Percentiles rank a stretch among this genome's conserved stretches.
Conservation (phyloP, 768 basidiomycete genomes). For the Lactarius sp. region DNA sequence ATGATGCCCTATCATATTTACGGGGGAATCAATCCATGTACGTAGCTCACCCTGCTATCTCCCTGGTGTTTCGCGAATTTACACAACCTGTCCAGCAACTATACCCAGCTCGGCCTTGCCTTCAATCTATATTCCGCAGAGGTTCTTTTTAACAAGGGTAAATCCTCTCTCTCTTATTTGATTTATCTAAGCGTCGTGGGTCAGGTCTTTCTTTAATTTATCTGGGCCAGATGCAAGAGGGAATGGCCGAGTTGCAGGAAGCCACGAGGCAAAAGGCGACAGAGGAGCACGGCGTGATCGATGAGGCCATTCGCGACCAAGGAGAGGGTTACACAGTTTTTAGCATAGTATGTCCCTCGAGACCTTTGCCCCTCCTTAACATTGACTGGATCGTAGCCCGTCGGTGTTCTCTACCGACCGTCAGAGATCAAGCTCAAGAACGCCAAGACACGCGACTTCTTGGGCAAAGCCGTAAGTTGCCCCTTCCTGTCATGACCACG, state of each 20-base stretch:
- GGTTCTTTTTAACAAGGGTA: constrained; percentile 83
- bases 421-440: constrained; percentile 88
- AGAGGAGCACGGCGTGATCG: constrained; percentile 84
- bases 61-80: not conserved
- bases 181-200: not conserved
- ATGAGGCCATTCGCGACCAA: constrained; percentile 78
- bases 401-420: constrained; percentile 86
- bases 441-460: constrained; percentile 77
- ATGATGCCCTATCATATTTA: constrained; percentile 73
- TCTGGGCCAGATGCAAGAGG: constrained; percentile 56
- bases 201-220: constrained; percentile 59
- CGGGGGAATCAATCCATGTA: constrained; percentile 84
- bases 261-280: constrained; percentile 70
- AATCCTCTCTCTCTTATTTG: not conserved
- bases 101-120: constrained; percentile 88
- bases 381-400: constrained; percentile 48
- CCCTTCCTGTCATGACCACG: not conserved
- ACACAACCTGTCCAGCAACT: constrained; percentile 50
- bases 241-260: constrained; percentile 64
- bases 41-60: constrained; percentile 28
- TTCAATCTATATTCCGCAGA: constrained; percentile 87
- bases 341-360: constrained; percentile 63
- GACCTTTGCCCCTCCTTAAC: not conserved
- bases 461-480: constrained; percentile 79
- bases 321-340: constrained; percentile 91